Evolutionary conservation across 805 yeast species (phyloP), one percentile per base, ranked within the genome.

Genomic region (Babjeviella inositovora): DNA sequence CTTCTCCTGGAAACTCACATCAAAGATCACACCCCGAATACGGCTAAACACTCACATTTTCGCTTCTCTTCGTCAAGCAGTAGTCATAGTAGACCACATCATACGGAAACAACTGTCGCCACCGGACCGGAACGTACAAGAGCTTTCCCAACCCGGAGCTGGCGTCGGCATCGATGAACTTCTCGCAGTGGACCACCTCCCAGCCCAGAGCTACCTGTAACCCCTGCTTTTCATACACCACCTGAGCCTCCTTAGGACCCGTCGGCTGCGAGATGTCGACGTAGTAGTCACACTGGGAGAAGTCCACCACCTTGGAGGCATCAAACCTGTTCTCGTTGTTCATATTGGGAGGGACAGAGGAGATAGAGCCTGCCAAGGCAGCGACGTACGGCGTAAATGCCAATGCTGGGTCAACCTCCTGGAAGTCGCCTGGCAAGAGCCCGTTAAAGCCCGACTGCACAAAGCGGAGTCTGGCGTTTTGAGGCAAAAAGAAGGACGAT

Each of bases 391-490:
- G n/a, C n/a, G n/a, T n/a, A n/a, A n/a, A n/a, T n/a, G 35, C 36
- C 2, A 24, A 13, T 2, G 20, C 23, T 5, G 32, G 28, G 2
- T 23, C 35, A 2, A 39, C 34, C 33, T 73, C 93, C 4, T 42
- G 37, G 39, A 85, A 87, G 36, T 81, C 90, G 3, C 92, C 93
- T 0, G 97, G 97, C 17, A 87, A 51, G 30, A 85, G 51, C 0
- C 96, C 96, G 41, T 73, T 67, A 46, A 85, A 87, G 2, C 87
- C 90, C 27, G 82, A 71, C 26, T 58, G 52, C 7, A 79, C 67
- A 43, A 81, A 87, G 35, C 55, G 54, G 13, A 82, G 50, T 32
- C 94, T 51, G 35, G 59, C 59, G 27, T 66, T 53, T 4, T 64
- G 60, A 4, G 79, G 72, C 13, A 87, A 50, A 39, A 85, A 81